Evolutionary conservation across 2,329 filamentous ascomycete genomes (phyloP), one percentile per base, ranked within the genome.

Genomic region (Orbilia brochopaga): DNA sequence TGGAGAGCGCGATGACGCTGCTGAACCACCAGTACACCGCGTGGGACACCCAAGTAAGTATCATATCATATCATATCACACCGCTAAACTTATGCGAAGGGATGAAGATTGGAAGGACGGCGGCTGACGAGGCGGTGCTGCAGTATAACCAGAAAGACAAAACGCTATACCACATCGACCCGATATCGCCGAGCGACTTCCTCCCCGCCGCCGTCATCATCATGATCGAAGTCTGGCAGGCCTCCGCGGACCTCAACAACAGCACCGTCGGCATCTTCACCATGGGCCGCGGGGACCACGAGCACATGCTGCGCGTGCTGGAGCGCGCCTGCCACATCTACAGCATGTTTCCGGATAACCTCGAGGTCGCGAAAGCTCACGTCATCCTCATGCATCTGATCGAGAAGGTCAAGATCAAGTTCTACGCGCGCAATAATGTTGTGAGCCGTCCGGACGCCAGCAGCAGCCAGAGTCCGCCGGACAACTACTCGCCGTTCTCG

Each of bases 361-460:
- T 97, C 81, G 93, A 97, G 75, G 91, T 92, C 0, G 92, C 88
- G 81, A 97, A 97, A 80, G 93, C 91, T 0, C 87, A 87, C 44
- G 87, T 86, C 46, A 85, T 93, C 23, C 82, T 97, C n/a, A 87
- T 87, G 21, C 87, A 97, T 57, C 92, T 97, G 85, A 81, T 97
- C 50, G 84, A 87, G 32, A 94, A 94, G 79, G 83, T 97, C 60
- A 88, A 63, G 46, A 64, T 58, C 56, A 74, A 74, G 24, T 67
- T 74, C 32, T 56, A 69, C 23, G 59, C 62, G 10, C 56, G 54
- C 32, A 72, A 53, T 27, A 21, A 61, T 8, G 27, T 32, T 8
- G 27, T 32, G 4, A 53, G 32, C 5, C 44, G 40, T 17, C 42
- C 51, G 30, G 61, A 67, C 17, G 50, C 37, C 44, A 66, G 27